Base-by-base conservation (phyloP, 257 asterid genomes). In the Solanum medicagineum region DNA sequence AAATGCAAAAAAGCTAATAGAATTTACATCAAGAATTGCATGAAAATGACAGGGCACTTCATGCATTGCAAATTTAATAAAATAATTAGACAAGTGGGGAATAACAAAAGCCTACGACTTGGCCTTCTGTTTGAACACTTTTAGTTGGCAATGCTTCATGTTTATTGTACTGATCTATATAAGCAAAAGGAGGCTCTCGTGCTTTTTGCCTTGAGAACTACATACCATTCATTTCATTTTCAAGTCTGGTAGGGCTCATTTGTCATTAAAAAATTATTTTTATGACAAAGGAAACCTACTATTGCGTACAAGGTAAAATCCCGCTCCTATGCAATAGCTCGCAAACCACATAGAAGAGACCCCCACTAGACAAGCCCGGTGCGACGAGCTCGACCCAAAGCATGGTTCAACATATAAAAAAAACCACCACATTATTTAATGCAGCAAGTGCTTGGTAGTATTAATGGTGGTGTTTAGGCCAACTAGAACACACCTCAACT, bases 41-140 rank as follows among this genome's bases (percentile, higher is more conserved):
- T 68, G 92, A 91, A 90, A 89, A 86, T 86, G 92, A 90, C 91
- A 74, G 87, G 90, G 90, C 90, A 90, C 84, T 85, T 86, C 86
- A 85, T 89, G 92, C 85, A 90, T 54, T 57, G 86, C 87, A 71
- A 69, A 73, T 22, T 60, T 47, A 59, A 45, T 85, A 49, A 92
- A 87, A 62, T 4, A 74, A 53, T 75, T 62, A 84, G 80, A 47
- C 87, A 89, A 90, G 88, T 91, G 94, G 91, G 90, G 53, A 91
- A 87, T 93, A 90, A 83, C 81, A 87, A 91, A 65, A 85, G 86
- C 77, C 77, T 75, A 88, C 83, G 62, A 86, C 81, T 84, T 90
- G 91, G 85, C 86, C 92, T 81, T 22, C 7, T 45, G 66, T 16
- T 63, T 65, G 80, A 70, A 36, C 68, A 56, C 32, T 83, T 79